Base-by-base conservation (phyloP, 768 basidiomycete genomes). In the Mycena capillaripes region DNA sequence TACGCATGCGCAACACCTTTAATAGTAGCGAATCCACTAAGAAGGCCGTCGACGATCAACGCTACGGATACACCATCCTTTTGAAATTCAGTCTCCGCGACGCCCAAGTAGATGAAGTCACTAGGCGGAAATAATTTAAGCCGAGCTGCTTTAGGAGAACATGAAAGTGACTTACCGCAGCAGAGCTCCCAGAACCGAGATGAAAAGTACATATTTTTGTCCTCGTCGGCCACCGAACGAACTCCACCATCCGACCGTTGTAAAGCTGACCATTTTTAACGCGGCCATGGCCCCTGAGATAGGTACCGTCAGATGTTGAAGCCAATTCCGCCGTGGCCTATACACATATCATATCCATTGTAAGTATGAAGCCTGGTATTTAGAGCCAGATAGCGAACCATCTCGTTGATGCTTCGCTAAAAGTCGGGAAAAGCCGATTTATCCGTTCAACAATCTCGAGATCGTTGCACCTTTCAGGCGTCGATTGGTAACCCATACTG, bases 231-330 rank as follows among this genome's bases (percentile, higher is more conserved):
- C 69, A 14, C 61, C 53, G 4, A 64, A 19, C 4, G 61, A 19
- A 17, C 61, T 70, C 62, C 69, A 70, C 69, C 69, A 70, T 1
- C 69, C 69, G 0, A 70, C 46, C 2, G 12, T 57, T 3, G 38
- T 12, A n/a, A 64, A 70, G 52, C 61, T 63, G 36, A 70, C n/a
- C n/a, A n/a, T n/a, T n/a, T n/a, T 38, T 10, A 64, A 58, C 7
- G 50, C 53, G 1, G 11, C 48, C 38, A 44, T 70, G 2, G 69
- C 42, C 38, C 16, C 60, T 62, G 17, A 19, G 8, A 11, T 10
- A 27, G 10, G 12, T 27, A n/a, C 5, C 25, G 16, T 52, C 2
- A 29, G 2, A 14, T 27, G 29, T 6, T 36, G 12, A 52, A 5
- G 11, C 10, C 25, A 10, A 14, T 10, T 3, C 16, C 25, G 11